Evolutionary conservation across 352 stramenopile genomes (phyloP), one percentile per base, ranked within the genome.

Genomic region (Lagenidium giganteum): DNA sequence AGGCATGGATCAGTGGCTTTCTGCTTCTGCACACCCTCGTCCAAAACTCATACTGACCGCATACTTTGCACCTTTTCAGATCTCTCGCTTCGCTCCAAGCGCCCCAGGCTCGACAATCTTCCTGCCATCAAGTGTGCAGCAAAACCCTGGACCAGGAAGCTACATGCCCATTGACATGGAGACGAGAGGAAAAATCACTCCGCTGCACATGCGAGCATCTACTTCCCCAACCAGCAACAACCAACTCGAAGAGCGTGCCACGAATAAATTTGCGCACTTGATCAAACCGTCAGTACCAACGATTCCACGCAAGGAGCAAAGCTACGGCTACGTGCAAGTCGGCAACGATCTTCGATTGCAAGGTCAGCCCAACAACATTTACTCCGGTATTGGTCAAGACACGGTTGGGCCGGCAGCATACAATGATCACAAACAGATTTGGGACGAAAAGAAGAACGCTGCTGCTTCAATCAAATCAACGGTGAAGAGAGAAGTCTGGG

Each of bases 401-500:
- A 90, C 78, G 2, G 72, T 90, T 9, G 75, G 78, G 3, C 78
- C 78, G 17, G 75, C 78, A 0, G 73, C 70, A 4, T 90, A 90
- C 57, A 80, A 54, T 42, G 51, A 42, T 8, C 74, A 87, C 24
- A 37, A 49, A 14, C 23, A 48, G 38, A 75, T 85, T 50, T 87
- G 61, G 64, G 68, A 87, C 51, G 75, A 79, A 13, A 68, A 66
- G 38, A 87, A 81, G 44, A 87, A 87, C 21, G 72, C 57, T 6
- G 75, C 72, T 20, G 41, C 72, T 14, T 87, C 75, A n/a, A 57
- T 90, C 18, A 69, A 70, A 32, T 87, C 78, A 2, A 85, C 72
- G 1, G 69, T 79, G 6, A 81, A 87, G 54, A 70, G 78, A 8
- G 78, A 90, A 25, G 72, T 90, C 3, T 90, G 78, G 78, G 72